A percentile compares a stretch with the other conserved stretches of the same genome.
These are phyloP conservation scores for Serendipita sp. DNA, from an alignment of 768 basidiomycete species.

Conservation along the genomic window DNA sequence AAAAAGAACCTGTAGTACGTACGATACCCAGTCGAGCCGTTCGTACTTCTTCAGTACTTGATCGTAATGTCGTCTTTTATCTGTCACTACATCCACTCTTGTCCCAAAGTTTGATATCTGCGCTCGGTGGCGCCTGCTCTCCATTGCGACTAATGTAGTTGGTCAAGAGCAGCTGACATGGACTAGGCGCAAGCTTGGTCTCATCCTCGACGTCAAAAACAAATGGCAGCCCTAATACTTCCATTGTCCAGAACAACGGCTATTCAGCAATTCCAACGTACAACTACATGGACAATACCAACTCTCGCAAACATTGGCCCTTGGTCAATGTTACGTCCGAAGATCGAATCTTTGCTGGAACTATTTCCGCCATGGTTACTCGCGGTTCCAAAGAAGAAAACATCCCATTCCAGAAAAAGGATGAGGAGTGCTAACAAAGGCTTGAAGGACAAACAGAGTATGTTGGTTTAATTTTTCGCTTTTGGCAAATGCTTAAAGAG, in stretches of 20 bases:
- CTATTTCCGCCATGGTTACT: conserved; percentile 77
- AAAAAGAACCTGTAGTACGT: background rate
- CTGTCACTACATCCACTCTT: background rate
- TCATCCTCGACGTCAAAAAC: background rate
- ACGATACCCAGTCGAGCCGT: background rate
- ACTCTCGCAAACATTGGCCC: background rate
- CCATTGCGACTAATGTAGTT: background rate
- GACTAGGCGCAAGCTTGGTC: background rate
- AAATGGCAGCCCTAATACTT: background rate
- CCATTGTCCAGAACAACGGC: background rate
- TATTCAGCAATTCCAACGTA: background rate
- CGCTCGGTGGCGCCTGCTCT: background rate
- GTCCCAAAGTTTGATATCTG: background rate
- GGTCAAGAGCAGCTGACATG: background rate
- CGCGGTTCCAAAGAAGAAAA: conserved; percentile 88
- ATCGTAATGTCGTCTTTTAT: background rate
- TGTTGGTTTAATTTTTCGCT: conserved; percentile 14
- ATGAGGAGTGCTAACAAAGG: conserved; percentile 93
- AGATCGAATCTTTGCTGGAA: conserved; percentile 38
- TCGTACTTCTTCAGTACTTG: background rate
- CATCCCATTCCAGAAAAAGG: conserved; percentile 84
- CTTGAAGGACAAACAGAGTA: conserved; percentile 84
- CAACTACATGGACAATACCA: background rate
- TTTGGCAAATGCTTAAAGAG: conserved; percentile 8
- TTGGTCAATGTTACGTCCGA: conserved; percentile 15